A percentile compares a stretch with the other conserved stretches of the same genome.
Evolutionary conservation across 2,329 filamentous ascomycete genomes (phyloP).

Genomic region (Colletotrichum endophyticum): DNA sequence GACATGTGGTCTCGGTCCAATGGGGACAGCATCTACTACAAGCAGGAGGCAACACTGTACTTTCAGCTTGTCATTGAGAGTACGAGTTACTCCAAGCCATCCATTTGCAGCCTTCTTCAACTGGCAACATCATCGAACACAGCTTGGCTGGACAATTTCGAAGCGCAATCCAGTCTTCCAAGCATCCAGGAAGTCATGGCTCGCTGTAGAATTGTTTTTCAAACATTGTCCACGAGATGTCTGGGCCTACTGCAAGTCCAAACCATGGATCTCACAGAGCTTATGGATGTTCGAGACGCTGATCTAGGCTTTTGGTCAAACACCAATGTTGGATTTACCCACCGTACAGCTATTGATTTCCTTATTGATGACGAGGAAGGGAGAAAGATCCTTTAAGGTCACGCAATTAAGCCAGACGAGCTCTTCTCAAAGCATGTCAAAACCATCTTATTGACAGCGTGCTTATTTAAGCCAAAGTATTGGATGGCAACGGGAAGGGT

Average conservation of each 20-base stretch:
- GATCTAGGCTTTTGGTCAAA: background rate
- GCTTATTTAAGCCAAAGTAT: background rate
- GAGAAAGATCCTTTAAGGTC: background rate
- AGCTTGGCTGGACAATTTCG: background rate
- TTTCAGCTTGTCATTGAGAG: background rate
- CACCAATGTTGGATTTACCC: background rate
- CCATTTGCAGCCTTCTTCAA: background rate
- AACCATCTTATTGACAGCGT: background rate
- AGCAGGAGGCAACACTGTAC: background rate
- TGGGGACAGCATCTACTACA: background rate
- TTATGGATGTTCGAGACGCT: background rate
- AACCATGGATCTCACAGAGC: background rate
- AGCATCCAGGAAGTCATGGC: background rate
- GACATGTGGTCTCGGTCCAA: background rate
- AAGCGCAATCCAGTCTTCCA: background rate
- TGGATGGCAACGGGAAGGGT: accelerated
- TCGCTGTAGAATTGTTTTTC: background rate
- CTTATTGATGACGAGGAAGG: background rate
- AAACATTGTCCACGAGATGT: background rate
- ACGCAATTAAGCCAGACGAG: background rate
- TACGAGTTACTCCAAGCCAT: background rate
- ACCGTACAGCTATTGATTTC: background rate
- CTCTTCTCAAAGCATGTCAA: background rate
- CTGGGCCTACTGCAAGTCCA: background rate
- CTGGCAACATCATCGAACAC: background rate